phyloP scores from a whole-genome alignment of 331 rosid species.

The Cydonia oblonga region DNA sequence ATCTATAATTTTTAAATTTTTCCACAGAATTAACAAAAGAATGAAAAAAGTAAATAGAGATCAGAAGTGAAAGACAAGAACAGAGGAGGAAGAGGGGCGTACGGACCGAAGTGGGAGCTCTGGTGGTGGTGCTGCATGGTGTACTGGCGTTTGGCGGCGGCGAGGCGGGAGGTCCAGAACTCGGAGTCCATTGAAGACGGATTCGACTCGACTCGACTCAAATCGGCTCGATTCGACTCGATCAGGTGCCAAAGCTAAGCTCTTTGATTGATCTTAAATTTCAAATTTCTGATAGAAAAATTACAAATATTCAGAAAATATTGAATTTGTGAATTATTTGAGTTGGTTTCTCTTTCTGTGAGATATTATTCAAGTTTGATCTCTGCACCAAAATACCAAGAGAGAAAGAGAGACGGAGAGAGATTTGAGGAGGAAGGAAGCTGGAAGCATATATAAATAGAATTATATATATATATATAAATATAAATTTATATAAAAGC shows the following conservation, averaged over 20 bases:
- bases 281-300: no score
- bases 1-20: constrained; percentile 12
- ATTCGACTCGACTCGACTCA: background rate
- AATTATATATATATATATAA: background rate
- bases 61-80: background rate
- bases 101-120: constrained; percentile 60
- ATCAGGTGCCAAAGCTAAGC: background rate
- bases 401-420: background rate
- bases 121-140: constrained; percentile 58
- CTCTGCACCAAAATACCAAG: background rate
- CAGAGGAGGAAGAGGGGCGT: background rate
- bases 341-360: background rate
- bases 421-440: background rate
- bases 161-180: constrained; percentile 83
- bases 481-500: background rate
- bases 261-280: background rate
- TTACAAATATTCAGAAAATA: no score
- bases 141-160: constrained; percentile 88
- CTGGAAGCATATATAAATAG: background rate
- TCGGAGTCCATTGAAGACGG: constrained; percentile 74
- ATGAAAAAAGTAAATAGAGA: background rate
- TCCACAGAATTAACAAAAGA: background rate
- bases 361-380: background rate
- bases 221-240: background rate
- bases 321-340: background rate